These are phyloP conservation scores for Daucus carota DNA, from an alignment of 129 eudicot genomes.

Conservation along the genomic window DH1_v3.0 NC_030381.2:29944001-29944500, in stretches of 20 bases:
- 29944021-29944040: slow-evolving; percentile 63
- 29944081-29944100: slow-evolving; percentile 34
- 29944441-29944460: no score
- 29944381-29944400: no score
- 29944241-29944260: background rate
- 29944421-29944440: no score
- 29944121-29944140: slow-evolving; percentile 48
- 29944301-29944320: background rate
- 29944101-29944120: slow-evolving; percentile 48
- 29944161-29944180: slow-evolving; percentile 49
- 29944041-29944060: slow-evolving; percentile 40
- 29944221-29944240: background rate
- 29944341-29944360: background rate
- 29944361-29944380: background rate
- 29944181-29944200: slow-evolving; percentile 28
- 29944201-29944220: background rate
- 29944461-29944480: no score
- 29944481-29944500: no score
- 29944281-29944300: no score
- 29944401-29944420: no score
- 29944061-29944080: slow-evolving; percentile 29
- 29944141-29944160: slow-evolving; percentile 32
- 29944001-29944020: slow-evolving; percentile 51
- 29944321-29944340: background rate
- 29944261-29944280: background rate